These are phyloP conservation scores for Phylloporus sp. DNA, from an alignment of 768 basidiomycete species.

Conservation along the genomic window DNA sequence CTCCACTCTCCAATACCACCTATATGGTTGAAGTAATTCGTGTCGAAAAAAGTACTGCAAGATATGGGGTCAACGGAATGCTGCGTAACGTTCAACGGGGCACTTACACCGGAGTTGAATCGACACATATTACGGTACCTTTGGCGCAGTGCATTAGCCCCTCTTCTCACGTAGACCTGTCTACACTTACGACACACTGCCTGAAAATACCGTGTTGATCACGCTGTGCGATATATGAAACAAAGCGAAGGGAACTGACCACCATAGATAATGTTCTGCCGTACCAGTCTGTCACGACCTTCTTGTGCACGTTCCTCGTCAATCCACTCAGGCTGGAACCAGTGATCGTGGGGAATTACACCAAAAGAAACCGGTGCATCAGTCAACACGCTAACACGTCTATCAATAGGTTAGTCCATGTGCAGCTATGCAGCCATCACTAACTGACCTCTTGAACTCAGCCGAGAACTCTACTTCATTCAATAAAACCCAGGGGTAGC, in stretches of 20 bases:
- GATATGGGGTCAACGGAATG: slow-evolving; percentile 6
- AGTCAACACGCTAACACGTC: slow-evolving; percentile 37
- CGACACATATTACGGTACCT: slow-evolving; percentile 80
- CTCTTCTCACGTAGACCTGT: not conserved
- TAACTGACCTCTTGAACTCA: slow-evolving; percentile 46
- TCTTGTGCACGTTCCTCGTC: slow-evolving; percentile 60
- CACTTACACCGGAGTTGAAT: slow-evolving; percentile 62
- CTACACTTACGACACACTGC: slow-evolving; percentile 41
- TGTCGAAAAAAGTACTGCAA: slow-evolving; percentile 54
- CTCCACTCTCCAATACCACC: slow-evolving; percentile 65
- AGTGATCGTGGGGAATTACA: slow-evolving; percentile 55
- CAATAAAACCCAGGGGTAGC: slow-evolving; percentile 62
- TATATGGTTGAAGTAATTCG: slow-evolving; percentile 47
- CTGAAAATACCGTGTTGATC: slow-evolving; percentile 22
- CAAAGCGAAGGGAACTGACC: slow-evolving; percentile 30
- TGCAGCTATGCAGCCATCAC: not conserved
- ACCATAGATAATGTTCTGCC: slow-evolving; percentile 46
- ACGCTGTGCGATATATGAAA: not conserved
- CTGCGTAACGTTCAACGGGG: not conserved
- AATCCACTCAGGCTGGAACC: slow-evolving; percentile 72
- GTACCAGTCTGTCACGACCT: slow-evolving; percentile 49
- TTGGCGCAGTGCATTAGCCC: not conserved
- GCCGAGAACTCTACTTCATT: slow-evolving; percentile 58
- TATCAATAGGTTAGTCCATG: slow-evolving; percentile 19
- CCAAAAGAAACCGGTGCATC: slow-evolving; percentile 49